Evolutionary conservation across 2,329 filamentous ascomycete species (phyloP), one percentile per base, ranked within the genome.

Genomic region (Hirsutella minnesotensis): DNA sequence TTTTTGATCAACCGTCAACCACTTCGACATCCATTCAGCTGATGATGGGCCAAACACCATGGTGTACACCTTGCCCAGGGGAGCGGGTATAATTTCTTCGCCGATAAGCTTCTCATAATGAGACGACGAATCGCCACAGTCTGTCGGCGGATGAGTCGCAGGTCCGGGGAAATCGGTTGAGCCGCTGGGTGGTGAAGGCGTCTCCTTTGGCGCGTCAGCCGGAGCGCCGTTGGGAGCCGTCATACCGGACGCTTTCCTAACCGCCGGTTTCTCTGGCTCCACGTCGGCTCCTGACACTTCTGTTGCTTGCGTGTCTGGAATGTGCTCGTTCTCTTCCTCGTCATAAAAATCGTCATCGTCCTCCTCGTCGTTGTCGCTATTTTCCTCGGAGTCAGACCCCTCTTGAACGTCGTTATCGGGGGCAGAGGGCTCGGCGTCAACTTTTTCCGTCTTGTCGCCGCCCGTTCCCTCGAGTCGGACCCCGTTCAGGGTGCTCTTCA

Each of bases 401-500:
- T 29, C 33, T 13, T 79, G 72, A 36, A 41, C 66, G 61, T 46
- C 64, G 53, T 50, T 60, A 45, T 57, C 61, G 19, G 49, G 44
- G 16, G 41, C 48, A 4, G 55, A 39, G 61, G 46, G 68, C 45
- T 66, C 69, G 21, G 64, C 61, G 31, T 84, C 81, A 21, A 81
- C 72, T 61, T 94, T 92, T 54, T 94, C 89, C 0, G 87, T 95
- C 66, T 92, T 94, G 61, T 95, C 89, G 19, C 87, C 88, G 5
- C 86, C 83, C 1, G 79, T 82, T 47, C 86, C 81, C 49, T 89
- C 85, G 3, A 95, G 71, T 12, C 79, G 76, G 10, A 94, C 86
- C 3, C 92, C 90, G 49, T 95, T 95, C 3, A 95, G 69, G 4
- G 87, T 94, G 58, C 88, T 95, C 60, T 87, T 86, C 24, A 98